Base-by-base conservation (phyloP, 352 stramenopile genomes). In the Plasmopara muralis region DNA sequence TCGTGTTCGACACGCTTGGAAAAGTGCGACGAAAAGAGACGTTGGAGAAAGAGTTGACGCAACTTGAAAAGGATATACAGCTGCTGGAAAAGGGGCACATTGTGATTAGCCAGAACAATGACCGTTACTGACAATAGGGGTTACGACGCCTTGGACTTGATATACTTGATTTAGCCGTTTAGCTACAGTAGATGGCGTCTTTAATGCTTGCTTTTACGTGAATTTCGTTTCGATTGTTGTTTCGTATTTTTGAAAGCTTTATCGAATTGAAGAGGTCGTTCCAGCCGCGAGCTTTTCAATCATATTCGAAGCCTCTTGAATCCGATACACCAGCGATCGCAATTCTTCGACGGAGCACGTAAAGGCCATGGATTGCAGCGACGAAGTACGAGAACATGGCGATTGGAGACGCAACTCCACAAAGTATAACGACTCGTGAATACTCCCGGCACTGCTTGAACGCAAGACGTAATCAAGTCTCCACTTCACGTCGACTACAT, bases 11-110 rank as follows among this genome's bases (percentile, higher is more conserved):
- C 62, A 97, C 85, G 33, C 68, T 94, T 1, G 87, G 90, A 50
- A 95, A 97, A 59, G 88, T 97, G 34, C 79, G 85, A 42, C 79
- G 85, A 75, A 97, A 97, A 76, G 87, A 96, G 66, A 83, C 74
- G 9, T 88, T 96, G 53, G 92, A 98, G 64, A 86, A 80, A 35
- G 86, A 95, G 66, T 70, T 98, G 18, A 85, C 87, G 44, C 80
- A 95, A 64, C 65, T 98, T 8, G 92, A 98, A 55, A 87, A 91
- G 47, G 87, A 97, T 66, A 97, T 98, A 56, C 68, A 93, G 57
- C 64, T 85, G 29, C 73, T 97, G 3, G 68, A 81, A 39, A 88
- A 88, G 43, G 76, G 83, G 10, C 72, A 74, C 44, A 76, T 94
- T 44, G 75, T 80, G 12, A 55, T 91, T 28, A 66, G 71, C 34